phyloP scores from a whole-genome alignment of 1,139 yeast genomes.

The Yamadazyma sp. region DNA sequence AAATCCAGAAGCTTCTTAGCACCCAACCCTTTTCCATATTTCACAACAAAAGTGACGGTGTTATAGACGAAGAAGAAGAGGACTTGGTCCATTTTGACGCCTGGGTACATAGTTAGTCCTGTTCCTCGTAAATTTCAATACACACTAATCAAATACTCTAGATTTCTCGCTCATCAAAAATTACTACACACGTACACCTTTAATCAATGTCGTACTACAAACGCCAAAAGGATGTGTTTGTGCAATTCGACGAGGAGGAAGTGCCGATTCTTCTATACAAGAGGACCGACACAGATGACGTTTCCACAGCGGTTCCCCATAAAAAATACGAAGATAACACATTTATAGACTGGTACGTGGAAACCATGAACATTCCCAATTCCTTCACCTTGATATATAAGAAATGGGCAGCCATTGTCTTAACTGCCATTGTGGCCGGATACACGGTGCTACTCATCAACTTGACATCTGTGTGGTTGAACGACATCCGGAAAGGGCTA shows the following conservation, averaged over 20 bases:
- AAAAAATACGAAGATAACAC: conserved; percentile 31
- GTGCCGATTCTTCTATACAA: conserved; percentile 3
- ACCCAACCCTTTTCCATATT: conserved; percentile 33
- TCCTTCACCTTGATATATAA: conserved; percentile 11
- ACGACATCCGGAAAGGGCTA: conserved; percentile 55
- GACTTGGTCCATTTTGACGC: conserved; percentile 44
- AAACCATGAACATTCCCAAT: conserved; percentile 19
- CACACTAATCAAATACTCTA: no score
- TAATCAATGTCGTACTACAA: conserved; percentile 6
- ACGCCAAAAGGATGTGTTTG: conserved; percentile 2
- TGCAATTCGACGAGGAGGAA: conserved; percentile 3
- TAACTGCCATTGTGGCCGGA: conserved; percentile 59
- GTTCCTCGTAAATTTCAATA: neutral
- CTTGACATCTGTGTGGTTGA: conserved; percentile 59
- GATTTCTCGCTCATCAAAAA: neutral
- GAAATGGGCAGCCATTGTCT: conserved; percentile 61
- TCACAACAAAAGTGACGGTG: conserved; percentile 33
- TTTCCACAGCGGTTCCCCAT: neutral
- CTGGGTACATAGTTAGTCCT: conserved; percentile 27
- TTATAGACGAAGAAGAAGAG: conserved; percentile 32
- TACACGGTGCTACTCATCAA: conserved; percentile 60
- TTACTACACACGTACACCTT: no score
- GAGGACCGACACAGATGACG: neutral
- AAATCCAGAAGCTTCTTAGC: conserved; percentile 7
- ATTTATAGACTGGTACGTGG: conserved; percentile 37